These are phyloP conservation scores for Puccinia hordei DNA, from an alignment of 1,284 basidiomycete genomes.

Conservation along the genomic window DNA sequence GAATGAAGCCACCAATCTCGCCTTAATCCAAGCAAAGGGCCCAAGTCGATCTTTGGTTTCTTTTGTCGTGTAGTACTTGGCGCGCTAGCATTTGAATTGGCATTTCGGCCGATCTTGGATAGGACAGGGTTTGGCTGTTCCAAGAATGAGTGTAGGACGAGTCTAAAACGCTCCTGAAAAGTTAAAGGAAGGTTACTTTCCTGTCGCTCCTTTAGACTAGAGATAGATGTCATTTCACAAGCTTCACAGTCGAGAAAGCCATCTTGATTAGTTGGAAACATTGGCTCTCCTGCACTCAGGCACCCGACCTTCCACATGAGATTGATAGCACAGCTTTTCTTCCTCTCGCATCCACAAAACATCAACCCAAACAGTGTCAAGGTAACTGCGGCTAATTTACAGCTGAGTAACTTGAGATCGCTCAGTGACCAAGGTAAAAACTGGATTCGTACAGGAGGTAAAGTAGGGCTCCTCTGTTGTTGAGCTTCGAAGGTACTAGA, in stretches of 20 bases:
- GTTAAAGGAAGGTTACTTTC: conserved; percentile 30
- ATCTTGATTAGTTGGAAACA: conserved; percentile 37
- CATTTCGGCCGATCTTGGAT: neutral
- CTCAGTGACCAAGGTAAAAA: conserved; percentile 43
- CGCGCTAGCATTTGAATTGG: conserved; percentile 3
- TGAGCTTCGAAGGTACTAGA: conserved; percentile 39
- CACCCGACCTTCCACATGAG: conserved; percentile 51
- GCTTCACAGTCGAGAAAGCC: neutral
- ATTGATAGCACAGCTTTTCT: conserved; percentile 47
- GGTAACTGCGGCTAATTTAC: conserved; percentile 41
- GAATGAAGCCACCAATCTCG: conserved; percentile 46
- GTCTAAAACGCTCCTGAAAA: conserved; percentile 30
- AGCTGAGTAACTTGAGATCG: conserved; percentile 36
- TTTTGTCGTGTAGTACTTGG: conserved; percentile 21
- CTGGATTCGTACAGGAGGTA: conserved; percentile 24
- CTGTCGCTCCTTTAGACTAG: conserved; percentile 32
- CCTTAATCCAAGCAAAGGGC: conserved; percentile 42
- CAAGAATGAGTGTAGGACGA: conserved; percentile 30
- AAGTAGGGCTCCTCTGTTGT: conserved; percentile 30
- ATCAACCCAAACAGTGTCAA: conserved; percentile 45
- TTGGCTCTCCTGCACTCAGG: conserved; percentile 45
- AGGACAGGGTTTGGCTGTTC: conserved; percentile 30
- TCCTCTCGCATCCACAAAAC: conserved; percentile 47
- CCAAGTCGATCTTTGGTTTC: conserved; percentile 42
- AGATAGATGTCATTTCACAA: conserved; percentile 27